Percentiles rank a stretch among this genome's conserved stretches.
Conservation (phyloP, 169 alveolate genomes). For the Plasmodium yoelii region DNA sequence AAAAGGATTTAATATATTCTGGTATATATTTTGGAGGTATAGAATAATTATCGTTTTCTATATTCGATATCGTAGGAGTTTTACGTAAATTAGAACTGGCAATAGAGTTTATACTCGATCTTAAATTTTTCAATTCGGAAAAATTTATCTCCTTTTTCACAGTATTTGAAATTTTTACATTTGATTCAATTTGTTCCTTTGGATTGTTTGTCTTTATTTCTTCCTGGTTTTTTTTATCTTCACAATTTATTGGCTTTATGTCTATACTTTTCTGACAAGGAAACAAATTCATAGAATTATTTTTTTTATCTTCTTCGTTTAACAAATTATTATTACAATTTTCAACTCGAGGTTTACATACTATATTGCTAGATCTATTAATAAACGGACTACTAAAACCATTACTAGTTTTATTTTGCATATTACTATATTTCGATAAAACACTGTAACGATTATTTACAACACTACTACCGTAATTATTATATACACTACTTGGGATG, state of each 20-base stretch:
- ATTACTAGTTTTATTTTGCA: slow-evolving; percentile 4
- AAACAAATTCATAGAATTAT: slow-evolving; percentile 3
- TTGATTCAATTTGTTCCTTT: background rate
- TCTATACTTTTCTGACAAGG: slow-evolving; percentile 34
- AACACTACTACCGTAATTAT: background rate
- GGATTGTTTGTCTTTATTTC: background rate
- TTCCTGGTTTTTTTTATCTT: background rate
- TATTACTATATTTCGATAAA: background rate
- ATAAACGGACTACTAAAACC: slow-evolving; percentile 4
- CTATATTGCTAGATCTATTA: background rate
- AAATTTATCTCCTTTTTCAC: slow-evolving; percentile 5
- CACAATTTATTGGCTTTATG: slow-evolving; percentile 3
- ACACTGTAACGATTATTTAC: background rate
- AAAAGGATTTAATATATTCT: slow-evolving; percentile 15
- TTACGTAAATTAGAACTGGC: slow-evolving; percentile 31
- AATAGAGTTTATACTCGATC: slow-evolving; percentile 45
- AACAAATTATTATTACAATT: slow-evolving; percentile 1
- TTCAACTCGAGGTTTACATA: background rate
- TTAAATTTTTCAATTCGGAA: slow-evolving; percentile 41
- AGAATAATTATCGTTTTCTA: slow-evolving; percentile 21
- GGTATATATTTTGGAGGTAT: slow-evolving; percentile 2
- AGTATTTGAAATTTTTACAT: background rate
- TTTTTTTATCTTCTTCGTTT: slow-evolving; percentile 19
- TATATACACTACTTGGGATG: background rate
- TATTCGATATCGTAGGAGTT: slow-evolving; percentile 63